Base-by-base conservation (phyloP, 2,329 filamentous ascomycete genomes). In the Diaporthe citri region DNA sequence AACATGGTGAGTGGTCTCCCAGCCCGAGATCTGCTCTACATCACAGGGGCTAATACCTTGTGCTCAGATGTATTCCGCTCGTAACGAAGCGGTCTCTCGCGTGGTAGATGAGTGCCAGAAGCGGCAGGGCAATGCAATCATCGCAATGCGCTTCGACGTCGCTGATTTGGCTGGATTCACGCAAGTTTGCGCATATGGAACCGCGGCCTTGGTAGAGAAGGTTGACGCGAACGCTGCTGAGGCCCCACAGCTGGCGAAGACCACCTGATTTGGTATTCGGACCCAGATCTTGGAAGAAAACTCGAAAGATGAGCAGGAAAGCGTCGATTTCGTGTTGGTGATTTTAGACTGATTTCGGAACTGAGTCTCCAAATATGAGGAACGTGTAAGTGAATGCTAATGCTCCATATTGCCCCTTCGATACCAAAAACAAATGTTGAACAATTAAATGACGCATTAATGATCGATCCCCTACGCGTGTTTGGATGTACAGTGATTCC, bases 101-200 rank as follows among this genome's bases (percentile, higher is more conserved):
- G 80, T 90, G 51, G 89, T 91, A 8, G 84, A 87, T 28, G 90
- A 92, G 82, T 88, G 88, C 71, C 88, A 90, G 83, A 82, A 82
- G 74, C 85, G 89, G 48, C 90, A 90, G 2, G 90, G 90, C 9
- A 92, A 92, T 79, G 90, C 90, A 31, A 83, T 92, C 77, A 88
- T 92, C 77, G 88, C 87, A 69, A 82, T 92, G 77, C 85, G 89
- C 57, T 92, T 92, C 78, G 90, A 92, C 78, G 85, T 88, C 2
- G 86, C 86, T 6, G 89, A 89, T 75, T 82, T 91, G 77, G 87
- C 85, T 39, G 86, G 87, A 2, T 91, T 89, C 78, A 88, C 88
- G 3, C 90, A 91, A 82, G 88, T 89, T 55, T 90, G 88, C 75
- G 90, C 89, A 0, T 92, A 91, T 79, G 90, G 90, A 3, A 92